Evolutionary conservation across 768 basidiomycete genomes (phyloP).

Genomic region (Suillus cothurnatus): DNA sequence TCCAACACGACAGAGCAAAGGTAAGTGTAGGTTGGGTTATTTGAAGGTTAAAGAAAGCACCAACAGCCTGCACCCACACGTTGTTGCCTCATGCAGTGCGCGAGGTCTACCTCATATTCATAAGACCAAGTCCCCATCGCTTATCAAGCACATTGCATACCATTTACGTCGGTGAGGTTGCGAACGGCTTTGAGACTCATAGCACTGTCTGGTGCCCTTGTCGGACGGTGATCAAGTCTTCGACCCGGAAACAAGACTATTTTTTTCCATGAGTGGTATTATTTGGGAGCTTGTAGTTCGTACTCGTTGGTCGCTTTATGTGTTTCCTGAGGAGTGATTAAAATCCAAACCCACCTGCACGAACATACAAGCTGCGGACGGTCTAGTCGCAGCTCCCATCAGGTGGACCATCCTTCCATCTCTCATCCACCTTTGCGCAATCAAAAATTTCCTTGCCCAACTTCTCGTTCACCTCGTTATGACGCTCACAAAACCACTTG

Average conservation of each 20-base stretch:
- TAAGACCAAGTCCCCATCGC: neutral
- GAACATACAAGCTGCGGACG: neutral
- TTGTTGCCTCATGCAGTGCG: conserved; percentile 1
- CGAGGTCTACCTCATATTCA: neutral
- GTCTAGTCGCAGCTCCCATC: conserved; percentile 87
- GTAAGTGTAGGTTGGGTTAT: no score
- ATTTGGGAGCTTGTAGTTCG: neutral
- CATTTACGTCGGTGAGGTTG: neutral
- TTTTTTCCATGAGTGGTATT: neutral
- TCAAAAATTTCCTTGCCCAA: conserved; percentile 85
- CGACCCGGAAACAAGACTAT: neutral
- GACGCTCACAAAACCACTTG: conserved; percentile 87
- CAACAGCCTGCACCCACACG: neutral
- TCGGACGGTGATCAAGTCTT: neutral
- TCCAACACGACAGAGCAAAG: no score
- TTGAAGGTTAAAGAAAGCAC: neutral
- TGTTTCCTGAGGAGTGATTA: neutral
- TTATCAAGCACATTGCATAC: neutral
- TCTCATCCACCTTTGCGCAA: conserved; percentile 78
- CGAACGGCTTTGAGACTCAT: neutral
- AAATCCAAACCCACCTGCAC: neutral
- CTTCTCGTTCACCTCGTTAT: conserved; percentile 89
- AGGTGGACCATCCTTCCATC: conserved; percentile 89
- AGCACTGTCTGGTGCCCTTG: neutral
- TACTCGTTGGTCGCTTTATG: neutral